Evolutionary conservation across 169 alveolate species (phyloP), one percentile per base, ranked within the genome.

Genomic region (Eimeria mitis): DNA sequence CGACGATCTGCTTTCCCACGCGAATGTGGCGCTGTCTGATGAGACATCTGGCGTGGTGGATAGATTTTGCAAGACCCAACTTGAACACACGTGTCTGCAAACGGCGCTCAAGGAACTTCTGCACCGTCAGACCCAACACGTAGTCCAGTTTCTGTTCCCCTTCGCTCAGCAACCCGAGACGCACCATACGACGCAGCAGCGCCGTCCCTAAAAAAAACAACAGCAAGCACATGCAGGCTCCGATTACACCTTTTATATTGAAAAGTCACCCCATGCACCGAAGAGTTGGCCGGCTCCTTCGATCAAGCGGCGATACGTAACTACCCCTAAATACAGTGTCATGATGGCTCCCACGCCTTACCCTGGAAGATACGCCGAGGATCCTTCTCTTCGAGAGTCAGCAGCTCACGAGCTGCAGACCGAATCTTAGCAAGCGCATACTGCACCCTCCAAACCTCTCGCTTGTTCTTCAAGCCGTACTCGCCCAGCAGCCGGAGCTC

Each of bases 41-140:
- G 96, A 99, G 97, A 59, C 99, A 99, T 91, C 99, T 98, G 49
- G 99, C 99, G 97, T 99, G 99, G 98, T 99, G 99, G 94, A 99
- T 99, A 87, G 99, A 98, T 95, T 98, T 98, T 94, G 99, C 99
- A 94, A 99, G 97, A 63, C 99, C 99, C 79, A 98, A 97, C 98
- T 99, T 99, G 98, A 99, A 99, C 71, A 99, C 99, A 96, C 98
- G 98, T 91, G 99, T 99, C 98, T 99, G 99, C 95, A 99, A 98
- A 97, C 99, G 98, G 95, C 99, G 99, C 98, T 99, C 99, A 98
- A 99, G 97, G 98, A 99, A 98, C 98, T 99, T 99, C 96, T 99
- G 98, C 68, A 98, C 97, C 75, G 99, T 99, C 95, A 99, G 97
- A 59, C 99, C 99, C 97, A 99, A 98, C 96, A 99, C 99, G 97